Evolutionary conservation across 1,284 basidiomycete genomes (phyloP).

Genomic region (Sparassis latifolia): DNA sequence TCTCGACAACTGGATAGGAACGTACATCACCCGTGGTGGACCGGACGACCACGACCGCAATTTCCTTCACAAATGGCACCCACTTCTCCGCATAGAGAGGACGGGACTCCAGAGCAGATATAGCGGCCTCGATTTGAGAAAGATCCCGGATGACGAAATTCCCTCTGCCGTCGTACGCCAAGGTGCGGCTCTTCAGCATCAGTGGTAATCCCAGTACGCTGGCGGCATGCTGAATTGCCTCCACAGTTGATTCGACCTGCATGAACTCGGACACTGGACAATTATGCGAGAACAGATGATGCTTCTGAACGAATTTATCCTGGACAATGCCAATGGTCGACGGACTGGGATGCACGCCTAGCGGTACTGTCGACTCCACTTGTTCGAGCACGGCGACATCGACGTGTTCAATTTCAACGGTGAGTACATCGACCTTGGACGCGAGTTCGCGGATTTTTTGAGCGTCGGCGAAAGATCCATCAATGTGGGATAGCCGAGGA

Average conservation of each 20-base stretch:
- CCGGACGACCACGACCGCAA: slow-evolving; percentile 97
- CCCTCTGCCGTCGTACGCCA: slow-evolving; percentile 95
- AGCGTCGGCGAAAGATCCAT: slow-evolving; percentile 86
- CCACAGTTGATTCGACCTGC: slow-evolving; percentile 47
- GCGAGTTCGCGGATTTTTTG: slow-evolving; percentile 81
- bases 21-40: slow-evolving; percentile 67
- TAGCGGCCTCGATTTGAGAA: slow-evolving; percentile 53
- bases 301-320: slow-evolving; percentile 92
- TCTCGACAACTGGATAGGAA: slow-evolving; percentile 93
- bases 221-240: slow-evolving; percentile 52
- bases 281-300: slow-evolving; percentile 54
- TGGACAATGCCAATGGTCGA: slow-evolving; percentile 86
- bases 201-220: slow-evolving; percentile 75
- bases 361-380: slow-evolving; percentile 43
- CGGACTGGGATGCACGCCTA: slow-evolving; percentile 83
- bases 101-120: slow-evolving; percentile 58
- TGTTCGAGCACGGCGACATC: slow-evolving; percentile 74
- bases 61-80: slow-evolving; percentile 86
- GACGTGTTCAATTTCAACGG: slow-evolving; percentile 98
- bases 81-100: slow-evolving; percentile 92
- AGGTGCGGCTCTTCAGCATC: slow-evolving; percentile 93
- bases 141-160: slow-evolving; percentile 76
- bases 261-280: slow-evolving; percentile 77
- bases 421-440: slow-evolving; percentile 79
- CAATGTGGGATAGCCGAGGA: slow-evolving; percentile 59